A percentile compares a stretch with the other conserved stretches of the same genome.
Evolutionary conservation across 306 rosid genomes (phyloP).

Genomic region (Abrus precatorius): DNA sequence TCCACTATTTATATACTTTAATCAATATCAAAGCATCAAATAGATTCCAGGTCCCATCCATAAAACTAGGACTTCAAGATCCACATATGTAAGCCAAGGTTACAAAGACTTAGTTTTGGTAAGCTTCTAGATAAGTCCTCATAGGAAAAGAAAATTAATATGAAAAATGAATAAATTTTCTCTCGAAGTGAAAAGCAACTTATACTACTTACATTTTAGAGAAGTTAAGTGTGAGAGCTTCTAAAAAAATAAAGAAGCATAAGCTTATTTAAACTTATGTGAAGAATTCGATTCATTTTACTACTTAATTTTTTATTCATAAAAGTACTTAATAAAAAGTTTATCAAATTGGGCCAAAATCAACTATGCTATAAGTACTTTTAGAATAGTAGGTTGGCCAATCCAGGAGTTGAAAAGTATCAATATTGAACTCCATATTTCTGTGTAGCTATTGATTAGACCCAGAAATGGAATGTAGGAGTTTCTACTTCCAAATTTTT

Average conservation of each 20-base stretch:
- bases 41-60: not conserved
- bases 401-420: not conserved
- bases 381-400: not conserved
- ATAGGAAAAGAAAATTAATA: too few relatives aligned
- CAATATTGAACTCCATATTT: slow-evolving; percentile 20
- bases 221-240: too few relatives aligned
- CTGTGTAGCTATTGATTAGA: not conserved
- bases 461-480: slow-evolving; percentile 14
- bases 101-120: not conserved
- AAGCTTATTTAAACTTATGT: too few relatives aligned
- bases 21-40: slow-evolving; percentile 10
- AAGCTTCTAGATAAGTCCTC: too few relatives aligned
- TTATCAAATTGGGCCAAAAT: not conserved
- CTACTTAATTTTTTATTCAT: too few relatives aligned
- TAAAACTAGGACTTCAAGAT: slow-evolving; percentile 7
- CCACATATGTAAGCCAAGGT: slow-evolving; percentile 15
- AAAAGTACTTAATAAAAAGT: too few relatives aligned
- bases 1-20: not conserved
- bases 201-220: too few relatives aligned
- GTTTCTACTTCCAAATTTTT: slow-evolving; percentile 12
- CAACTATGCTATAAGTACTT: not conserved
- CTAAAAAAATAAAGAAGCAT: too few relatives aligned
- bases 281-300: too few relatives aligned
- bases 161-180: too few relatives aligned
- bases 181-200: too few relatives aligned